Conservation (phyloP, 2,329 filamentous ascomycete species). For the Trichoderma lentiforme region DNA sequence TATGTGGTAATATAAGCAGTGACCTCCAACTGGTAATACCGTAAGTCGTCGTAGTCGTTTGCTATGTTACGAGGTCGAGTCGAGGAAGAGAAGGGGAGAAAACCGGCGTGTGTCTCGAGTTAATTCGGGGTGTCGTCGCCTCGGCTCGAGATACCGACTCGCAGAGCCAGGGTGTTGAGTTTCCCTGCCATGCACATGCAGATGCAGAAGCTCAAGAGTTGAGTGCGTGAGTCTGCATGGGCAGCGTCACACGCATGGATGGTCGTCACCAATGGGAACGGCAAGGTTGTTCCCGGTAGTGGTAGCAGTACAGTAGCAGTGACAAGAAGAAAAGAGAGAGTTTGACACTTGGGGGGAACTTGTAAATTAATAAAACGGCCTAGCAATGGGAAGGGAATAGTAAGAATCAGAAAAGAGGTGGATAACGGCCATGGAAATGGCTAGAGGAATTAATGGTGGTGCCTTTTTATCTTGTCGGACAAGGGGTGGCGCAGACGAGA, state of each 20-base stretch:
- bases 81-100: not conserved
- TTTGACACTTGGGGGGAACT: not conserved
- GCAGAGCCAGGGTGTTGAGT: not conserved
- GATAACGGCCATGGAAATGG: not conserved
- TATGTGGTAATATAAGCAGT: not conserved
- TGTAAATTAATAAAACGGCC: not conserved
- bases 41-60: not conserved
- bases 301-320: not conserved
- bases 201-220: not conserved
- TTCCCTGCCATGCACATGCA: conserved; percentile 9
- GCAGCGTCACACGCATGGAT: conserved; percentile 1
- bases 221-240: not conserved
- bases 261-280: not conserved
- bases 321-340: not conserved
- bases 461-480: conserved; percentile 11
- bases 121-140: not conserved
- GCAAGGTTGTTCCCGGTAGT: not conserved
- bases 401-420: not conserved
- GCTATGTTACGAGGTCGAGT: not conserved
- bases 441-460: not conserved
- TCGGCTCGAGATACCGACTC: conserved; percentile 11
- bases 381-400: not conserved
- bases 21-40: not conserved
- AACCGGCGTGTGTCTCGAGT: not conserved
- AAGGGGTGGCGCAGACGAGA: conserved; percentile 15